Evolutionary conservation across 176 grass and related monocot species (phyloP).

Genomic region (Zea luxurians): DNA sequence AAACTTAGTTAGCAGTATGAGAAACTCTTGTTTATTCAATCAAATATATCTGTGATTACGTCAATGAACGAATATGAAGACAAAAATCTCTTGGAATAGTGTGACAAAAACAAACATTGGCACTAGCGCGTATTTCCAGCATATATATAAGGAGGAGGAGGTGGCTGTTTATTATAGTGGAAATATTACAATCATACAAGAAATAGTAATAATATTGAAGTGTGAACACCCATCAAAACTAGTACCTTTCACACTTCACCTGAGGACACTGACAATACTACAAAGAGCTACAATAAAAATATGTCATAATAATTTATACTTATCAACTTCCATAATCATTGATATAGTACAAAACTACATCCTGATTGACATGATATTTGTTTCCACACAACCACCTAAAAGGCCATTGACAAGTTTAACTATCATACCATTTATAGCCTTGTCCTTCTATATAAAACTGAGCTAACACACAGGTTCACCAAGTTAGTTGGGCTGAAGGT

Average conservation of each 20-base stretch:
- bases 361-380: neutral
- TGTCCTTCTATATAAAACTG: conserved; percentile 8
- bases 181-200: conserved; percentile 21
- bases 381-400: neutral
- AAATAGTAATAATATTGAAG: neutral
- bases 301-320: neutral
- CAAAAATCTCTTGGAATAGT: neutral
- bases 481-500: conserved; percentile 3
- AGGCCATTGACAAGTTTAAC: conserved; percentile 22
- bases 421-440: conserved; percentile 19
- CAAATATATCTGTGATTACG: neutral
- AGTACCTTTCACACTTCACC: neutral
- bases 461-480: neutral
- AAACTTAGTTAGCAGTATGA: neutral
- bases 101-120: conserved; percentile 12
- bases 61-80: neutral
- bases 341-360: neutral
- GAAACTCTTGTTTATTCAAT: neutral
- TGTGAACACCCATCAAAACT: neutral
- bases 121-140: neutral
- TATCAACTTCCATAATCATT: neutral
- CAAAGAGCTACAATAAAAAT: conserved; percentile 4
- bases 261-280: conserved; percentile 25
- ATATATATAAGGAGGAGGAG: neutral
- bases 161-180: conserved; percentile 7